Percentiles rank a stretch among this genome's conserved stretches.
Conservation (phyloP, 192 early-diverging fungal genomes). For the Coemansia sp. region DNA sequence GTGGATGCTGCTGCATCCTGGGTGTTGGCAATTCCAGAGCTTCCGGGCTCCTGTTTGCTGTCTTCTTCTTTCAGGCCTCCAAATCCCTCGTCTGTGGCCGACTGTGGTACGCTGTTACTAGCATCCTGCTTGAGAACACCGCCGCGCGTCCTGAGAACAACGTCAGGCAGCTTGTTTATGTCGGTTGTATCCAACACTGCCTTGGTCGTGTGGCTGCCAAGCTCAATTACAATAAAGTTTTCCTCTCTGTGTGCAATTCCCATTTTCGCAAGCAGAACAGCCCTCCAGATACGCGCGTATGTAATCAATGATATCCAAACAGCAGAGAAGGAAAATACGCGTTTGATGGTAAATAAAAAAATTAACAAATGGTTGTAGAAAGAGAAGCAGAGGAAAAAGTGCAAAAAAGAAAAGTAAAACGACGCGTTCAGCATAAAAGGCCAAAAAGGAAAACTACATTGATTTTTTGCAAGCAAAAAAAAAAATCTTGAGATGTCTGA, state of each 20-base stretch:
- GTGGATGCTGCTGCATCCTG: not conserved
- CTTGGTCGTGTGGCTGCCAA: constrained; percentile 76
- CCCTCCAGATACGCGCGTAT: not conserved
- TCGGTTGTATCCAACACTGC: constrained; percentile 76
- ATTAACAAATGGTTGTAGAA: not conserved
- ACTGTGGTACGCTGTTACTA: too few species aligned
- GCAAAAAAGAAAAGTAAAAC: not conserved
- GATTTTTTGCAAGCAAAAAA: not conserved
- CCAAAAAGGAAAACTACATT: not conserved
- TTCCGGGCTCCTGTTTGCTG: not conserved
- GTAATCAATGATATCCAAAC: too few species aligned
- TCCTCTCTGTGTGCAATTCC: constrained; percentile 63
- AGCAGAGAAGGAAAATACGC: too few species aligned
- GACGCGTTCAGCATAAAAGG: not conserved
- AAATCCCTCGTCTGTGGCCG: too few species aligned
- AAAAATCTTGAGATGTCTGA: too few species aligned
- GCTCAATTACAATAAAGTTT: constrained; percentile 84
- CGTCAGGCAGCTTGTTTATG: constrained; percentile 68
- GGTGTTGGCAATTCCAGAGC: not conserved
- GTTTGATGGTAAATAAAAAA: too few species aligned
- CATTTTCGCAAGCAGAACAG: constrained; percentile 4
- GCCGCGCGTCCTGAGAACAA: constrained; percentile 54
- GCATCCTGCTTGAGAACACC: constrained; percentile 22
- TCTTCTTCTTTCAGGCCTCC: not conserved
- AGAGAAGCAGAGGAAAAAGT: constrained; percentile 1